Conservation (phyloP, 257 asterid genomes). For the Buddleja alternifolia region DNA sequence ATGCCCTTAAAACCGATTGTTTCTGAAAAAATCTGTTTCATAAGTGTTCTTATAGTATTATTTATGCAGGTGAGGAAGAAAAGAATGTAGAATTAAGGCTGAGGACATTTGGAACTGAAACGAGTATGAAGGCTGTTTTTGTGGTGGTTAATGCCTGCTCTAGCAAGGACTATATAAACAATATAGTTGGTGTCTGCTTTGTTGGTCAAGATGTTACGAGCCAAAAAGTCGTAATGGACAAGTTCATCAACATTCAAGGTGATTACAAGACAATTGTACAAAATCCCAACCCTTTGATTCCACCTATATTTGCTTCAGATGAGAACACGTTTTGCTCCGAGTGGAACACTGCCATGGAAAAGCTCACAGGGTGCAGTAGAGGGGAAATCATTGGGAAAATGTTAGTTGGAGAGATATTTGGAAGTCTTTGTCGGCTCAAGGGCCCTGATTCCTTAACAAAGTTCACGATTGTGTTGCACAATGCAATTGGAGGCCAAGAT, state of each 20-base stretch:
- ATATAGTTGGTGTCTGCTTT: slow-evolving; percentile 85
- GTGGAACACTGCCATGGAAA: slow-evolving; percentile 95
- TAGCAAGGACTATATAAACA: slow-evolving; percentile 77
- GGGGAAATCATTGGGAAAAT: slow-evolving; percentile 70
- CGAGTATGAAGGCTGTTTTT: slow-evolving; percentile 58
- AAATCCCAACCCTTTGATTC: slow-evolving; percentile 83
- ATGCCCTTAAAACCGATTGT: slow-evolving; percentile 3
- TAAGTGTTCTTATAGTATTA: slow-evolving; percentile 14
- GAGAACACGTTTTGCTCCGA: slow-evolving; percentile 87
- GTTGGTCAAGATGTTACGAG: slow-evolving; percentile 92
- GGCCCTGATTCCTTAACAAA: slow-evolving; percentile 76
- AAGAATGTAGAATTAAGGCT: slow-evolving; percentile 74
- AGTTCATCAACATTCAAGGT: slow-evolving; percentile 81
- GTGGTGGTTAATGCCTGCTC: slow-evolving; percentile 91
- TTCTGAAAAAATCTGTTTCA: background rate
- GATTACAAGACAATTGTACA: slow-evolving; percentile 91
- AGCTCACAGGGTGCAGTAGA: slow-evolving; percentile 82
- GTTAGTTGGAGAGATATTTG: slow-evolving; percentile 88
- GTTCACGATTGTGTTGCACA: slow-evolving; percentile 82
- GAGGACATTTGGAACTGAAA: slow-evolving; percentile 56
- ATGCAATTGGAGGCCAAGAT: slow-evolving; percentile 77
- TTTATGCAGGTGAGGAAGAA: slow-evolving; percentile 75
- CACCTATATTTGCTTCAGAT: slow-evolving; percentile 94
- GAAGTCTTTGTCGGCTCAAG: slow-evolving; percentile 69
- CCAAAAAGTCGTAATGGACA: slow-evolving; percentile 89